Evolutionary conservation across 2,329 filamentous ascomycete genomes (phyloP).

Genomic region (Microsporum canis): DNA sequence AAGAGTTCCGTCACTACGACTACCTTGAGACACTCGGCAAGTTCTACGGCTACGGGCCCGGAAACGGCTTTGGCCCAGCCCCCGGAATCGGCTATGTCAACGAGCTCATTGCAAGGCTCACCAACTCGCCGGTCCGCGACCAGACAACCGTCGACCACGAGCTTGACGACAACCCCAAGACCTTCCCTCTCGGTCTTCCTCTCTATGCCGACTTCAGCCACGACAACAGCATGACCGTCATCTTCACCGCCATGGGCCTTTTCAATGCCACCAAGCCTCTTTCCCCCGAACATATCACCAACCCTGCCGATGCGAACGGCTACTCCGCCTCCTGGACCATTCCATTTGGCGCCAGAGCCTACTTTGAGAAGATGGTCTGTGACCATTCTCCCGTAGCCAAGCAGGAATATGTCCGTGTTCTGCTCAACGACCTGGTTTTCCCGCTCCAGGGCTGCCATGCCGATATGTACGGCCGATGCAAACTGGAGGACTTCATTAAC

Average conservation of each 20-base stretch:
- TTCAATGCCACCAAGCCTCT: constrained; percentile 55
- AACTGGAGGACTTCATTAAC: constrained; percentile 56
- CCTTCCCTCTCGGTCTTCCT: constrained; percentile 58
- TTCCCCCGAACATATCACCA: constrained; percentile 38
- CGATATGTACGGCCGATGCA: constrained; percentile 61
- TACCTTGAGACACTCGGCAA: constrained; percentile 72
- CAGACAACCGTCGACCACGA: constrained; percentile 67
- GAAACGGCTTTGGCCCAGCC: constrained; percentile 67
- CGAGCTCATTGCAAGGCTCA: constrained; percentile 74
- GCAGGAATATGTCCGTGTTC: constrained; percentile 63
- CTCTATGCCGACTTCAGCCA: constrained; percentile 88
- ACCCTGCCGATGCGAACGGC: constrained; percentile 47
- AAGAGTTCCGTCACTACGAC: constrained; percentile 69
- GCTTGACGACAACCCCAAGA: constrained; percentile 53
- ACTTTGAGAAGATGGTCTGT: constrained; percentile 80
- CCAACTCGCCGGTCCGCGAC: constrained; percentile 55
- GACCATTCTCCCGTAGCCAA: constrained; percentile 19
- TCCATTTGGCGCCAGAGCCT: constrained; percentile 68
- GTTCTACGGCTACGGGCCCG: constrained; percentile 69
- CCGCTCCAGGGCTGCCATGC: constrained; percentile 58
- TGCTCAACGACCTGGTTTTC: constrained; percentile 76
- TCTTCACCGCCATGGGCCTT: constrained; percentile 66
- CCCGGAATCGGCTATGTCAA: constrained; percentile 83
- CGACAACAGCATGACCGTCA: constrained; percentile 72
- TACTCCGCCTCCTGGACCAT: constrained; percentile 70